phyloP scores from a whole-genome alignment of 345 rosid genomes.

The rapeseed (Brassica napus) region DNA sequence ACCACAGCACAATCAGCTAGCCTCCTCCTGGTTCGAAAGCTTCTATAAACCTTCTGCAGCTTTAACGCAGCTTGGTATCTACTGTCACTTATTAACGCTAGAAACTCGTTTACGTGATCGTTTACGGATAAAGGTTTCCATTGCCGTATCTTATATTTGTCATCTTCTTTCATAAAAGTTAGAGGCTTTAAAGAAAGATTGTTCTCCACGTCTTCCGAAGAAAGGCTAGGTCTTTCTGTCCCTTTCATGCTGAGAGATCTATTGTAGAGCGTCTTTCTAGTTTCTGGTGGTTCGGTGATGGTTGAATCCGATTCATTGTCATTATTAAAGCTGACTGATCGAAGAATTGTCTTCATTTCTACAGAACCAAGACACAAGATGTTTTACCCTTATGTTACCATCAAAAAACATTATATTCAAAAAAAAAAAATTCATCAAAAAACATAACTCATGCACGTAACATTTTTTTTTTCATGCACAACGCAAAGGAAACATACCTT shows the following conservation, averaged over 20 bases:
- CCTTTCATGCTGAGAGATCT: slow-evolving; percentile 44
- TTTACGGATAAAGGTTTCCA: slow-evolving; percentile 22
- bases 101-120: slow-evolving; percentile 19
- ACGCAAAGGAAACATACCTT: slow-evolving; percentile 16
- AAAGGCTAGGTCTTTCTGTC: slow-evolving; percentile 39
- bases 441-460: neutral
- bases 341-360: slow-evolving; percentile 37
- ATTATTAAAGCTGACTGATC: slow-evolving; percentile 47
- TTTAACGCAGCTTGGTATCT: slow-evolving; percentile 64
- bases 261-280: slow-evolving; percentile 30
- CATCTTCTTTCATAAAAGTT: slow-evolving; percentile 37
- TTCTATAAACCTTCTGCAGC: slow-evolving; percentile 91
- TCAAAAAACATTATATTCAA: neutral
- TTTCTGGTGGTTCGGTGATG: slow-evolving; percentile 35
- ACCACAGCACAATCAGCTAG: slow-evolving; percentile 93
- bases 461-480: neutral
- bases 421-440: neutral
- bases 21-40: slow-evolving; percentile 86
- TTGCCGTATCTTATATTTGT: slow-evolving; percentile 21
- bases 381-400: neutral
- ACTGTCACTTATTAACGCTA: slow-evolving; percentile 27
- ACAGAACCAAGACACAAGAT: slow-evolving; percentile 22
- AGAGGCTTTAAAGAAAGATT: slow-evolving; percentile 28
- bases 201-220: slow-evolving; percentile 40
- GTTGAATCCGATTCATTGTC: slow-evolving; percentile 43